A percentile compares a stretch with the other conserved stretches of the same genome.
These are phyloP conservation scores for Geotrichum bryndzae DNA, from an alignment of 1,139 yeast species.

Conservation along the genomic window DNA sequence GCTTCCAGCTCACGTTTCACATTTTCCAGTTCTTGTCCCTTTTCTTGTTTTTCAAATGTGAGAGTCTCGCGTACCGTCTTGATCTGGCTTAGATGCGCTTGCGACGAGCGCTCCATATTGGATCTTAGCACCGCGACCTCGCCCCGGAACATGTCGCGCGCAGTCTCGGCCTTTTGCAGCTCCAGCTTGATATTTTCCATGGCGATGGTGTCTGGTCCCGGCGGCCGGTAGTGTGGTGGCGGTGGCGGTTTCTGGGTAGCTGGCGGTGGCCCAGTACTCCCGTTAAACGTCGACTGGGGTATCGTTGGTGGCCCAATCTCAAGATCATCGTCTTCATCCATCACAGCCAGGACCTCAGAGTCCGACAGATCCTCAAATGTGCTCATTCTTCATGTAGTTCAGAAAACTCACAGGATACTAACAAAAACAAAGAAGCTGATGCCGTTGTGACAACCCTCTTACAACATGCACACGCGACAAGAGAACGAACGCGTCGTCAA, in stretches of 20 bases:
- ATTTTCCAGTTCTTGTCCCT: conserved; percentile 41
- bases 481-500: neutral
- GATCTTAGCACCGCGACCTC: conserved; percentile 71
- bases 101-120: conserved; percentile 49
- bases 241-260: neutral
- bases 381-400: neutral
- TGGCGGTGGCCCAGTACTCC: neutral
- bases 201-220: neutral
- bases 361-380: conserved; percentile 28
- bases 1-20: conserved; percentile 46
- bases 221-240: neutral
- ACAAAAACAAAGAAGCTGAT: neutral
- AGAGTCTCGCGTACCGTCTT: conserved; percentile 26
- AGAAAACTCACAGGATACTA: no score
- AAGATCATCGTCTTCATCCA: conserved; percentile 9
- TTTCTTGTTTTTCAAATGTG: conserved; percentile 42
- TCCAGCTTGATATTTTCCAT: conserved; percentile 14
- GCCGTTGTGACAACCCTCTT: neutral
- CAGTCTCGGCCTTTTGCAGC: conserved; percentile 17
- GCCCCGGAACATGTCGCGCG: conserved; percentile 38
- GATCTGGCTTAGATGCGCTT: conserved; percentile 31
- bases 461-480: neutral
- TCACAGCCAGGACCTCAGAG: conserved; percentile 18
- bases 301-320: neutral
- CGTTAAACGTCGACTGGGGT: neutral